These are phyloP conservation scores for Apiospora marii DNA, from an alignment of 2,329 filamentous ascomycete species.

Conservation along the genomic window DNA sequence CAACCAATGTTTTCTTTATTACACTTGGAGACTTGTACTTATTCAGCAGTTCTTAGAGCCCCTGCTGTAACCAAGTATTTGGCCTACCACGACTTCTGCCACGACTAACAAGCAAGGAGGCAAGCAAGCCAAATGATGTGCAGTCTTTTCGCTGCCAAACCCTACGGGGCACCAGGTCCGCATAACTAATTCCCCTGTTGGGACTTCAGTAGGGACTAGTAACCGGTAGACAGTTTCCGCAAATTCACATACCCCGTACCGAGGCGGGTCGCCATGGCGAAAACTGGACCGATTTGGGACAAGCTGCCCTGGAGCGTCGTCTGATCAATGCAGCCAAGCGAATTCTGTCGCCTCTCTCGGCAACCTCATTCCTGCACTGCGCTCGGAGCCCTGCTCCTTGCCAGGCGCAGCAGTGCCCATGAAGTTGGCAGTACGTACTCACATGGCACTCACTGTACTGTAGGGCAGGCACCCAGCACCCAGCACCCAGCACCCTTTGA, in stretches of 20 bases:
- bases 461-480: neutral
- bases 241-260: neutral
- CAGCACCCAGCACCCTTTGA: neutral
- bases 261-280: conserved; percentile 1
- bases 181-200: neutral
- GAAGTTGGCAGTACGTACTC: neutral
- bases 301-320: neutral
- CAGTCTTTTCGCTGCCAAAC: neutral
- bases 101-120: neutral
- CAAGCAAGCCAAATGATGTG: neutral
- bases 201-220: neutral
- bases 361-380: neutral
- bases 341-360: neutral
- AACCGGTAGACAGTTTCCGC: neutral
- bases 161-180: neutral
- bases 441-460: neutral
- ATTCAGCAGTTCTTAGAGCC: neutral
- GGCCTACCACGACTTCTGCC: neutral
- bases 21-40: too few species aligned
- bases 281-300: conserved; percentile 1
- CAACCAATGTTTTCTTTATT: neutral
- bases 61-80: neutral
- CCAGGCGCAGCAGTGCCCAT: neutral
- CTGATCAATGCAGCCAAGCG: conserved; percentile 8
- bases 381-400: neutral